Conservation (phyloP, 176 grass and related monocot species). For the Musa schizocarpa region DNA sequence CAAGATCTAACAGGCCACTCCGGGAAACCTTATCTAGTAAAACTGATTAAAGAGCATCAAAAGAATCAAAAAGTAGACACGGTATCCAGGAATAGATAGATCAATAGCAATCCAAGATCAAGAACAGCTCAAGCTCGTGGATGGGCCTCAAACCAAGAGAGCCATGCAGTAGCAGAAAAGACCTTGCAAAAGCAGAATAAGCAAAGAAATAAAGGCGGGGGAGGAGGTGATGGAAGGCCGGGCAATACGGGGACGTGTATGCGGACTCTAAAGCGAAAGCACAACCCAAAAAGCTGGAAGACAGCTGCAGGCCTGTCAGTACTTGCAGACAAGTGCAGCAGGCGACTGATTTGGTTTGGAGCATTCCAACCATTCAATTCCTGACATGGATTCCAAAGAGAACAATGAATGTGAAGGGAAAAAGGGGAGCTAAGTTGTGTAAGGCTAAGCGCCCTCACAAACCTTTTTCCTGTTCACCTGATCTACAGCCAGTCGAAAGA, state of each 20-base stretch:
- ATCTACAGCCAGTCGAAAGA: background rate
- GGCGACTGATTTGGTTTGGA: slow-evolving; percentile 40
- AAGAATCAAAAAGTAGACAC: background rate
- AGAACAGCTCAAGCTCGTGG: background rate
- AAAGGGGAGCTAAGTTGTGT: slow-evolving; percentile 4
- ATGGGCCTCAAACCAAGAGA: background rate
- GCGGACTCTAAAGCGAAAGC: background rate
- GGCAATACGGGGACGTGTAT: background rate
- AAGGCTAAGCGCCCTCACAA: background rate
- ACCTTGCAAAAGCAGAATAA: background rate
- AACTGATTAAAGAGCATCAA: background rate
- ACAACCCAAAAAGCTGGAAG: background rate
- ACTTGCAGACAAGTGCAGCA: slow-evolving; percentile 35
- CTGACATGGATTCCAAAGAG: slow-evolving; percentile 37
- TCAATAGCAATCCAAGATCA: background rate
- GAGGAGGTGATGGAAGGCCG: background rate
- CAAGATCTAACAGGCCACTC: background rate
- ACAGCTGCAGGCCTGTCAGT: slow-evolving; percentile 17
- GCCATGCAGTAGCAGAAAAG: background rate
- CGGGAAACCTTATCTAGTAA: background rate
- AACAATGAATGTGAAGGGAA: slow-evolving; percentile 44
- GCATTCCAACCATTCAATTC: slow-evolving; percentile 33
- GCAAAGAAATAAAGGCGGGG: background rate
- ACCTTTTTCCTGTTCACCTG: background rate
- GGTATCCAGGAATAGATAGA: background rate